These are phyloP conservation scores for Penicillium odoratum DNA, from an alignment of 495 filamentous ascomycete species.

Conservation along the genomic window DNA sequence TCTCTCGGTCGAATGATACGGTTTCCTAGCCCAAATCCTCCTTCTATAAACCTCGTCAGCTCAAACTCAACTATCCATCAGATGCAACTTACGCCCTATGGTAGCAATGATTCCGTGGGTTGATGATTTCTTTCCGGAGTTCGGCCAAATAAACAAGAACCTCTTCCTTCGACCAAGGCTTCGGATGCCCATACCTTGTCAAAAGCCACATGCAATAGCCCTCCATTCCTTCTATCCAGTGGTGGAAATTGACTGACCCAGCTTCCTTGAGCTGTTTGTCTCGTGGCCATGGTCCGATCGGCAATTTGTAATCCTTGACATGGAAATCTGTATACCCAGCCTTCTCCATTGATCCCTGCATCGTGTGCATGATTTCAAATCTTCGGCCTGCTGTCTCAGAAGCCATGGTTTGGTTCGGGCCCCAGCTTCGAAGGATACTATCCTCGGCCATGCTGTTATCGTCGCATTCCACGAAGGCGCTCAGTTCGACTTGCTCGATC, in stretches of 20 bases:
- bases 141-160: constrained; percentile 26
- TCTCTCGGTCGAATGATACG: neutral
- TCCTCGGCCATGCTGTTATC: constrained; percentile 26
- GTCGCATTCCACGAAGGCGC: constrained; percentile 34
- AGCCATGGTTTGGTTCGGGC: neutral
- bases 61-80: neutral
- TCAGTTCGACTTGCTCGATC: constrained; percentile 53
- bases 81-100: constrained; percentile 14
- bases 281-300: constrained; percentile 6
- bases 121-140: constrained; percentile 21
- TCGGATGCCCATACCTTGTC: constrained; percentile 1
- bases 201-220: constrained; percentile 10
- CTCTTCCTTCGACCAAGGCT: constrained; percentile 16
- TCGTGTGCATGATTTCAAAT: neutral
- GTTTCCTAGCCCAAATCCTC: constrained; percentile 26
- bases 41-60: constrained; percentile 7
- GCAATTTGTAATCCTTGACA: constrained; percentile 6
- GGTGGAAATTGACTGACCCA: neutral
- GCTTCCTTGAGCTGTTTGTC: constrained; percentile 8
- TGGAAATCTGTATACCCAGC: constrained; percentile 7
- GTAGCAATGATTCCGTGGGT: constrained; percentile 25
- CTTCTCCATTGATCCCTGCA: neutral
- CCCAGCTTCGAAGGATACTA: constrained; percentile 4
- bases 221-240: constrained; percentile 5
- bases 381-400: constrained; percentile 2